phyloP scores from a whole-genome alignment of 2,329 filamentous ascomycete species.

The Xylaria sp. region DNA sequence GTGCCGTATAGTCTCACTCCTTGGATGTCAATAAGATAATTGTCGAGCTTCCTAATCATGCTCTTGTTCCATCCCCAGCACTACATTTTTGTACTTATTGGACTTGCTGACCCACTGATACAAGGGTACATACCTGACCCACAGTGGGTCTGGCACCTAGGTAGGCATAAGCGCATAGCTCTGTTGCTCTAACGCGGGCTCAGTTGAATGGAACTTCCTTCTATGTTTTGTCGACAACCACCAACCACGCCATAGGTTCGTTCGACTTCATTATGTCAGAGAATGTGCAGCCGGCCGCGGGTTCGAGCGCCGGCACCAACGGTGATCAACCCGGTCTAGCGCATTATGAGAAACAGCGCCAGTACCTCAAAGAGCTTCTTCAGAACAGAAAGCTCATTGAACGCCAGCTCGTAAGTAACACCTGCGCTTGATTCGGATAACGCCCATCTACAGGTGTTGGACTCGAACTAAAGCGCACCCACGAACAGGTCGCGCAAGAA shows the following conservation, averaged over 20 bases:
- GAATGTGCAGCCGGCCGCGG: conserved; percentile 44
- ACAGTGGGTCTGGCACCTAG: background rate
- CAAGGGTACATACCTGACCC: background rate
- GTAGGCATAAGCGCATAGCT: background rate
- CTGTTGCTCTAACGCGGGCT: background rate
- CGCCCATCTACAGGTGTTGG: background rate
- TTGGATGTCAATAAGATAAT: background rate
- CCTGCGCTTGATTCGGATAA: background rate
- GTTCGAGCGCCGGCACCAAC: conserved; percentile 36
- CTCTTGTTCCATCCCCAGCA: background rate
- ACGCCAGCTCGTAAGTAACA: conserved; percentile 43
- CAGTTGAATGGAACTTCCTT: background rate
- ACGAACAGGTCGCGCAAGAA: conserved; percentile 68
- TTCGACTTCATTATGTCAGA: conserved; percentile 46
- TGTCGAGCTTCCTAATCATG: background rate
- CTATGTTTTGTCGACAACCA: background rate
- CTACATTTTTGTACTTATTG: background rate
- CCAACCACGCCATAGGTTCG: background rate
- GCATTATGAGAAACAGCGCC: conserved; percentile 63
- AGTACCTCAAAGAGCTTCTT: conserved; percentile 59
- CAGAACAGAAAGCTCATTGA: conserved; percentile 49
- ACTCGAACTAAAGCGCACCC: conserved; percentile 20
- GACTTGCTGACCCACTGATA: background rate
- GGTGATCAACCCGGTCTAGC: conserved; percentile 44
- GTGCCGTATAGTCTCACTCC: background rate